These are phyloP conservation scores for Penicillium odoratum DNA, from an alignment of 495 filamentous ascomycete genomes.

Conservation along the genomic window DNA sequence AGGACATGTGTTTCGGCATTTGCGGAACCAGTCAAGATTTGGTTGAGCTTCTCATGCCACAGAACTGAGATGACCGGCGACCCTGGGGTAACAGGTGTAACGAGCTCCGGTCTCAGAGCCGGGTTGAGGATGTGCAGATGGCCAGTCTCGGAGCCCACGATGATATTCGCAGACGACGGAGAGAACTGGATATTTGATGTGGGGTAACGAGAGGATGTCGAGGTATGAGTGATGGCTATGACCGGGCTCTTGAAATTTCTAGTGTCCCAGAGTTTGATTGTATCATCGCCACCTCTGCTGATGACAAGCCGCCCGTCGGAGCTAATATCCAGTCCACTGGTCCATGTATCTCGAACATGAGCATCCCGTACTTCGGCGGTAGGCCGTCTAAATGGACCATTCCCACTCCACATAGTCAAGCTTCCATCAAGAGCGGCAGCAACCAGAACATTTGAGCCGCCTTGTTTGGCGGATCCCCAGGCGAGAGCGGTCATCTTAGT, in stretches of 20 bases:
- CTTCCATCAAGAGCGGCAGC: conserved; percentile 88
- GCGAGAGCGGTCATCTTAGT: conserved; percentile 90
- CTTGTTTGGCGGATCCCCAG: conserved; percentile 79
- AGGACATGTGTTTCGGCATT: conserved; percentile 87
- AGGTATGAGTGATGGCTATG: conserved; percentile 72
- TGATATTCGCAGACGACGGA: conserved; percentile 73
- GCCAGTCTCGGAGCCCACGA: conserved; percentile 85
- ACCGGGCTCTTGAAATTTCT: conserved; percentile 92
- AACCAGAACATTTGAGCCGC: conserved; percentile 75
- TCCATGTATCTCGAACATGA: conserved; percentile 84
- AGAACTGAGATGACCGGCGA: conserved; percentile 78
- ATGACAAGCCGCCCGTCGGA: conserved; percentile 85
- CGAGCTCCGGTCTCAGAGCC: conserved; percentile 76
- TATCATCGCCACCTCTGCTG: conserved; percentile 87
- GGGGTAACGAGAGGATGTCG: conserved; percentile 79
- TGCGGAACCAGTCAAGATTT: conserved; percentile 90
- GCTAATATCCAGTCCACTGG: conserved; percentile 89
- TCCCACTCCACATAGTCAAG: conserved; percentile 86
- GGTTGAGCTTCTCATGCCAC: conserved; percentile 94
- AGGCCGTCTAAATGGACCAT: conserved; percentile 84
- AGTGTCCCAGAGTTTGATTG: conserved; percentile 90
- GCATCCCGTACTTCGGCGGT: conserved; percentile 84
- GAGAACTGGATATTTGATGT: conserved; percentile 88
- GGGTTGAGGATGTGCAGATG: conserved; percentile 92
- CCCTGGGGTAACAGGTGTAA: conserved; percentile 81